These are phyloP conservation scores for Graphilbum sp. DNA, from an alignment of 2,329 filamentous ascomycete genomes.

Conservation along the genomic window DNA sequence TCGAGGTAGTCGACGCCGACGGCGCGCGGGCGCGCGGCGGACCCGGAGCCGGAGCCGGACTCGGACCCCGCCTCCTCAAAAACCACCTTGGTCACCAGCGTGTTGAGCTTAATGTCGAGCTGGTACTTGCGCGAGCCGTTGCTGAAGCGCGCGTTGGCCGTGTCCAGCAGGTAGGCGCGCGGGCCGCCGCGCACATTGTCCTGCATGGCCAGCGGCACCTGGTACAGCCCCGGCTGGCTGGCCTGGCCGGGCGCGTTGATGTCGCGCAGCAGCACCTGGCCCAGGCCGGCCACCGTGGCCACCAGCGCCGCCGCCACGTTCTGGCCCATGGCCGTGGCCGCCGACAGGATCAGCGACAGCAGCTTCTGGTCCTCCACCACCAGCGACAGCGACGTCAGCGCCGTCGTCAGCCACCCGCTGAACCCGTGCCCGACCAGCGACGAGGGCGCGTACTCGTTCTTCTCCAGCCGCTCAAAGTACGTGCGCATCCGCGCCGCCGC, in stretches of 20 bases:
- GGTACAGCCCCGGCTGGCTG: too few relatives aligned
- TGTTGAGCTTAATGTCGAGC: constrained; percentile 19
- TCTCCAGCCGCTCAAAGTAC: constrained; percentile 37
- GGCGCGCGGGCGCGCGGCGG: constrained; percentile 13
- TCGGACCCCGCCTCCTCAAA: constrained; percentile 10
- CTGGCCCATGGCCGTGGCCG: too few relatives aligned
- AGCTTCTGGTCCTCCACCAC: too few relatives aligned
- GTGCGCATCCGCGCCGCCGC: constrained; percentile 36
- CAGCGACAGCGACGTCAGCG: too few relatives aligned
- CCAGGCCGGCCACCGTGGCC: too few relatives aligned
- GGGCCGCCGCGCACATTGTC: constrained; percentile 19
- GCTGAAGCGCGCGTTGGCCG: constrained; percentile 24
- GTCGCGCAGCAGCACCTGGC: too few relatives aligned
- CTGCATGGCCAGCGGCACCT: too few relatives aligned
- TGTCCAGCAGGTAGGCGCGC: constrained; percentile 38
- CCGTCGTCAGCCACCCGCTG: too few relatives aligned
- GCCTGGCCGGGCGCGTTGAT: too few relatives aligned
- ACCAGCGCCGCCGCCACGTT: too few relatives aligned
- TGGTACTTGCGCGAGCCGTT: constrained; percentile 19
- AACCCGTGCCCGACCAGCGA: constrained; percentile 29
- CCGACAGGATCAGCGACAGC: too few relatives aligned
- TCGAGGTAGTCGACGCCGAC: constrained; percentile 26
- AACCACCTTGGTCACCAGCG: constrained; percentile 16
- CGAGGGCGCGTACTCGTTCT: constrained; percentile 30
- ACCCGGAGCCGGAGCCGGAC: constrained; percentile 6